Percentiles rank a stretch among this genome's conserved stretches.
These are phyloP conservation scores for Pseudogymnoascus sp. DNA, from an alignment of 2,329 filamentous ascomycete species.

Conservation along the genomic window DNA sequence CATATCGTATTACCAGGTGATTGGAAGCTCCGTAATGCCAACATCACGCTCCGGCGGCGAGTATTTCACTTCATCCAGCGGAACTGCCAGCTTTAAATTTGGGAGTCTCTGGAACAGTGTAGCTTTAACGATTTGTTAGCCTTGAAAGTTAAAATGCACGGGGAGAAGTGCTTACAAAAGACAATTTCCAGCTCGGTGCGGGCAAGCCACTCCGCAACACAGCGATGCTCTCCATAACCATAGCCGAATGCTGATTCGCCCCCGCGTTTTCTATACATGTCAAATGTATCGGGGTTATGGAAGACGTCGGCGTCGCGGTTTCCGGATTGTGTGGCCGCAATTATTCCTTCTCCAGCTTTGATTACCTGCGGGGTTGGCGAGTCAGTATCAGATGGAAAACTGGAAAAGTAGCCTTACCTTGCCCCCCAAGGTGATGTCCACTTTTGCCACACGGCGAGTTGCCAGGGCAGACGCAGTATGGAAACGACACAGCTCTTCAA, in stretches of 20 bases:
- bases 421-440: constrained; percentile 38
- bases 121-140: constrained; percentile 18
- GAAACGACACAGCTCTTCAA: constrained; percentile 43
- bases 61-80: constrained; percentile 35
- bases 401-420: constrained; percentile 24
- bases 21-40: constrained; percentile 34
- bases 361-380: constrained; percentile 19
- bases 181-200: constrained; percentile 37
- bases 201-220: constrained; percentile 39
- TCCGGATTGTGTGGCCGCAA: constrained; percentile 40
- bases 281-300: constrained; percentile 35
- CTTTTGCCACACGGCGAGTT: constrained; percentile 41
- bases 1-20: constrained; percentile 27
- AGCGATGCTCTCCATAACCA: constrained; percentile 41
- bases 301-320: constrained; percentile 42
- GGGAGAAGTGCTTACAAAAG: constrained; percentile 32
- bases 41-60: constrained; percentile 34
- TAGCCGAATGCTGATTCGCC: constrained; percentile 36
- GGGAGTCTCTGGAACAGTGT: constrained; percentile 35
- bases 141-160: not conserved
- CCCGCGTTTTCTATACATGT: constrained; percentile 35
- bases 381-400: not conserved
- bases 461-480: constrained; percentile 42
- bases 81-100: constrained; percentile 33
- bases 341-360: constrained; percentile 39